Evolutionary conservation across 176 grass and related monocot species (phyloP).

Genomic region (Hordeum marinum): DNA sequence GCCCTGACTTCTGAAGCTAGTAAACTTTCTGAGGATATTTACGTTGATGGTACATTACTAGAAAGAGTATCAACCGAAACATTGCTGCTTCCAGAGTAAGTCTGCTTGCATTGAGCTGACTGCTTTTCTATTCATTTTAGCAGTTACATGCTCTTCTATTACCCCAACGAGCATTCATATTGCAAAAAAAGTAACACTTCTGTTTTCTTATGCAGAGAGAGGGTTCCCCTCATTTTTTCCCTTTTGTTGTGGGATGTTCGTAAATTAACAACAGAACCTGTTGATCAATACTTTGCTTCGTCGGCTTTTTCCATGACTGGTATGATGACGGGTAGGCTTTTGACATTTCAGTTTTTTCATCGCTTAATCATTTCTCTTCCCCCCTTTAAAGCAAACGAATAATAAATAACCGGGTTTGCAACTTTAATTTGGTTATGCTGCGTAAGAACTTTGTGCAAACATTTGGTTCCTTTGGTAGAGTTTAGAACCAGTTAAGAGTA

Average conservation of each 20-base stretch:
- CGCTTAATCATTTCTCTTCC: background rate
- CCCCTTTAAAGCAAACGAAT: background rate
- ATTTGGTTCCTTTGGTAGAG: background rate
- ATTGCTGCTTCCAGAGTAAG: slow-evolving; percentile 60
- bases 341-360: background rate
- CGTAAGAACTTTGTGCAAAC: background rate
- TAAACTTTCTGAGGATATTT: slow-evolving; percentile 13
- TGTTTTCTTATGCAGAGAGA: slow-evolving; percentile 52
- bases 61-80: slow-evolving; percentile 54
- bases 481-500: too few relatives aligned
- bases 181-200: background rate
- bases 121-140: background rate
- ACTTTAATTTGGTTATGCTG: background rate
- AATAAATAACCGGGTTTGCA: slow-evolving; percentile 7
- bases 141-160: background rate
- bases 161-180: background rate
- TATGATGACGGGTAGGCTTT: slow-evolving; percentile 26
- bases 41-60: slow-evolving; percentile 35
- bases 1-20: slow-evolving; percentile 33
- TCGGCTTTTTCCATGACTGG: slow-evolving; percentile 35
- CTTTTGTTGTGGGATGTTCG: slow-evolving; percentile 50
- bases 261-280: slow-evolving; percentile 27
- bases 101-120: slow-evolving; percentile 15
- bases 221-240: slow-evolving; percentile 46
- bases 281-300: slow-evolving; percentile 32